phyloP scores from a whole-genome alignment of 495 filamentous ascomycete genomes.

The Trichoderma gamsii region DNA sequence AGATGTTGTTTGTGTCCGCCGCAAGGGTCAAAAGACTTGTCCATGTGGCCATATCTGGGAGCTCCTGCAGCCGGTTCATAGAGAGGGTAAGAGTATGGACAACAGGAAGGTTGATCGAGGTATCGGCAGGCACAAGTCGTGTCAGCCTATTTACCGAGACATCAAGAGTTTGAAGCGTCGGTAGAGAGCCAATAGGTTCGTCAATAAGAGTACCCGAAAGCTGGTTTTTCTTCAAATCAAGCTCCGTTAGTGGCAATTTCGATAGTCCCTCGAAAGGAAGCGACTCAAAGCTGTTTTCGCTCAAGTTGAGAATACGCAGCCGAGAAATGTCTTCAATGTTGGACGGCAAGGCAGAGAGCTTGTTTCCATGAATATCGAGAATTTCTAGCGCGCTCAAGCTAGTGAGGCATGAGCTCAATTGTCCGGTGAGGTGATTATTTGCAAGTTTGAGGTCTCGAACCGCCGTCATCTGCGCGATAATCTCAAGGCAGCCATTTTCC shows the following conservation, averaged over 20 bases:
- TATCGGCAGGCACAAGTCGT: conserved; percentile 36
- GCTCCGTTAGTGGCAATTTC: conserved; percentile 62
- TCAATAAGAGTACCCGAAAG: conserved; percentile 67
- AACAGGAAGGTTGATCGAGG: conserved; percentile 49
- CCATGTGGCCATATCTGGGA: conserved; percentile 71
- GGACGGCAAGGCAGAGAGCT: conserved; percentile 66
- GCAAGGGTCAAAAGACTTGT: conserved; percentile 61
- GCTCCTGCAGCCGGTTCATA: conserved; percentile 63
- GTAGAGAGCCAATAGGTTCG: conserved; percentile 47
- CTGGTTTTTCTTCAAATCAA: conserved; percentile 73
- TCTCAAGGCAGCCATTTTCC: conserved; percentile 58
- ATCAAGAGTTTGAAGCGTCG: conserved; percentile 65
- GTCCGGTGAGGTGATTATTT: conserved; percentile 67
- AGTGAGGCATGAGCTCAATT: conserved; percentile 51
- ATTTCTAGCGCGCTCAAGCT: conserved; percentile 63
- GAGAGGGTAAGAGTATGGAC: conserved; percentile 69
- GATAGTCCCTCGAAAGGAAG: conserved; percentile 65
- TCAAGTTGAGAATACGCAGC: conserved; percentile 69
- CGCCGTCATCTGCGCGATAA: conserved; percentile 61
- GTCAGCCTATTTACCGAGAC: conserved; percentile 67
- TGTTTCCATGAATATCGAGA: conserved; percentile 77
- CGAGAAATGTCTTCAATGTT: conserved; percentile 56
- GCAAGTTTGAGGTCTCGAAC: conserved; percentile 77
- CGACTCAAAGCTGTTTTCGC: conserved; percentile 63
- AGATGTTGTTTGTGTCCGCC: conserved; percentile 74